A percentile compares a stretch with the other conserved stretches of the same genome.
Evolutionary conservation across 352 stramenopile genomes (phyloP).

Genomic region (Phytophthora sojae): DNA sequence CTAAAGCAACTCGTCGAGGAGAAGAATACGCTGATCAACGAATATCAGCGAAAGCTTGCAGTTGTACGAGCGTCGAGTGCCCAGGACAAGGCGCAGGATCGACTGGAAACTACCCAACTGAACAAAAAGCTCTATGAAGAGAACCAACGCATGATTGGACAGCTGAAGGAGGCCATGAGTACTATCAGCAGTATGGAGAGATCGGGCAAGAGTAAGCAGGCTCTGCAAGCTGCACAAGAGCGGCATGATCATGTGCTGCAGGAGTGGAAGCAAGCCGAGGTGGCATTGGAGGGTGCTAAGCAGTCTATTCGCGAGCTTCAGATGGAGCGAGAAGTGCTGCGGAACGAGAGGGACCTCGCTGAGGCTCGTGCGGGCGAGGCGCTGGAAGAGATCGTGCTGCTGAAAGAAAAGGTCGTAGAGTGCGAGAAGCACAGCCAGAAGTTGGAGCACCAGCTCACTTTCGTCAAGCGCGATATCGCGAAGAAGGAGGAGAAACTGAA

Average conservation of each 20-base stretch:
- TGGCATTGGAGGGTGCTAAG: constrained; percentile 54
- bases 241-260: constrained; percentile 70
- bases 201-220: constrained; percentile 62
- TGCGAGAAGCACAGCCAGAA: constrained; percentile 49
- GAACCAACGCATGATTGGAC: constrained; percentile 76
- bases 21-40: constrained; percentile 73
- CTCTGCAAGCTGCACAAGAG: constrained; percentile 67
- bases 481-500: constrained; percentile 76
- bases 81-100: constrained; percentile 60
- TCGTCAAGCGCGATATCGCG: constrained; percentile 48
- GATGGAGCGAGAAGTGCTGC: constrained; percentile 53
- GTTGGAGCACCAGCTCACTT: constrained; percentile 56
- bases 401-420: constrained; percentile 50
- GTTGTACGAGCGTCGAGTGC: constrained; percentile 55
- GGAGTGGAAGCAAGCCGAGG: constrained; percentile 79
- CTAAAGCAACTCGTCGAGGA: constrained; percentile 83
- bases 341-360: constrained; percentile 72
- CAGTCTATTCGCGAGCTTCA: constrained; percentile 72
- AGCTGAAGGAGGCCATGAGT: constrained; percentile 74
- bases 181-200: constrained; percentile 74
- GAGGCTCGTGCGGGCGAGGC: constrained; percentile 84
- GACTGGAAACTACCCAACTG: constrained; percentile 57
- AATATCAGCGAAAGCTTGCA: constrained; percentile 69
- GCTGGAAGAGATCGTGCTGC: constrained; percentile 81
- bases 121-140: constrained; percentile 83